Evolutionary conservation across 2,329 filamentous ascomycete species (phyloP).

Genomic region (Purpureocillium lavendulum): DNA sequence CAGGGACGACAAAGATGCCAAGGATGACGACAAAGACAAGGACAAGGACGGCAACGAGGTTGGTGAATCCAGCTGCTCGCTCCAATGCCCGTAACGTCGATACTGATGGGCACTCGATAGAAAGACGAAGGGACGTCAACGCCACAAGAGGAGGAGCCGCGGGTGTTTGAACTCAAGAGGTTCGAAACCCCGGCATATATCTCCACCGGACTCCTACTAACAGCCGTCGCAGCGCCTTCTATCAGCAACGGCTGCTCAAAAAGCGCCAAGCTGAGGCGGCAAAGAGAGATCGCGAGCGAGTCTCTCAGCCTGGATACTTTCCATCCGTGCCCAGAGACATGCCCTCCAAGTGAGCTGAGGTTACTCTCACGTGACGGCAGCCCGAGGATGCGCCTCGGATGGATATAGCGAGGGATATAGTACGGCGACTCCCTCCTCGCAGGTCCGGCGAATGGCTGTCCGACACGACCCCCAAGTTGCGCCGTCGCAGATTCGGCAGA

Average conservation of each 20-base stretch:
- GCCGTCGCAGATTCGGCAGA: too few relatives aligned
- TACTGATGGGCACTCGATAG: slow-evolving; percentile 4
- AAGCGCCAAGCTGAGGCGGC: slow-evolving; percentile 46
- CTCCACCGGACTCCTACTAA: not conserved
- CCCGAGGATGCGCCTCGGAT: too few relatives aligned
- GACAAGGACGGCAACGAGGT: slow-evolving; percentile 21
- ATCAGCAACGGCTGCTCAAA: slow-evolving; percentile 73
- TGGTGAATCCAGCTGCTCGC: too few relatives aligned
- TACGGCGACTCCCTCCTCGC: too few relatives aligned
- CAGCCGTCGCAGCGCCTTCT: slow-evolving; percentile 58
- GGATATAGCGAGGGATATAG: too few relatives aligned
- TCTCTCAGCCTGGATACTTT: slow-evolving; percentile 72
- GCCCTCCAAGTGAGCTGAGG: slow-evolving; percentile 22
- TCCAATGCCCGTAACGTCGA: too few relatives aligned
- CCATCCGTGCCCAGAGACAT: slow-evolving; percentile 70
- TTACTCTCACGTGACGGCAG: too few relatives aligned
- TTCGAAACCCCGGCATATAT: slow-evolving; percentile 23
- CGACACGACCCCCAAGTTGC: too few relatives aligned
- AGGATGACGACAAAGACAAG: slow-evolving; percentile 15
- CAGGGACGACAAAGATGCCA: slow-evolving; percentile 17
- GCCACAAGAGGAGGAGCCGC: slow-evolving; percentile 54
- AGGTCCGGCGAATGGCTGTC: too few relatives aligned
- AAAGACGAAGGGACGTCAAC: slow-evolving; percentile 12
- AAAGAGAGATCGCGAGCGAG: slow-evolving; percentile 70
- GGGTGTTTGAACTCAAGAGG: slow-evolving; percentile 80